Evolutionary conservation across 768 basidiomycete genomes (phyloP).

Genomic region (Pleurotus cornucopiae): DNA sequence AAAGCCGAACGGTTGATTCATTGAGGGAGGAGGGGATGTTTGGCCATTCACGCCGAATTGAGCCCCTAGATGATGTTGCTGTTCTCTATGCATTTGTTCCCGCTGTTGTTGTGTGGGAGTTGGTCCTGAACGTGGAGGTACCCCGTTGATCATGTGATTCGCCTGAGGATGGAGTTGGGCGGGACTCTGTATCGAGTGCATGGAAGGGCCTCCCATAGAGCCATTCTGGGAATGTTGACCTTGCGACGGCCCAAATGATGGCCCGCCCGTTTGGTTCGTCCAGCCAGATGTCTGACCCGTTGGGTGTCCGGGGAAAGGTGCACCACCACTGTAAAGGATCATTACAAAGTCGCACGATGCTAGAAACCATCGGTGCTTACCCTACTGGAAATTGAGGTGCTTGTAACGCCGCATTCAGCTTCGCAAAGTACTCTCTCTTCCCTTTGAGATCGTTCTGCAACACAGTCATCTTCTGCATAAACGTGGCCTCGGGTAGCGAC

Average conservation of each 20-base stretch:
- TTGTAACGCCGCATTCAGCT: constrained; percentile 27
- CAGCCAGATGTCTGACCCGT: constrained; percentile 21
- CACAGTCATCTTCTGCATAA: constrained; percentile 8
- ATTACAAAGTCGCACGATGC: too few species aligned
- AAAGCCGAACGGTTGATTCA: constrained; percentile 13
- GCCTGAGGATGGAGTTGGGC: constrained; percentile 28
- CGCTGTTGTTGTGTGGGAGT: constrained; percentile 30
- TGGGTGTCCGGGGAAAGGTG: neutral
- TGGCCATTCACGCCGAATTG: constrained; percentile 18
- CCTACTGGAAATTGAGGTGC: neutral
- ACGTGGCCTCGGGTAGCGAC: constrained; percentile 6
- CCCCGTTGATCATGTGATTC: constrained; percentile 19
- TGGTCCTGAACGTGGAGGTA: constrained; percentile 33
- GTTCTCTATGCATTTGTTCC: constrained; percentile 1
- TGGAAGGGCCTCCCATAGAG: neutral
- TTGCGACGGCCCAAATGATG: constrained; percentile 8
- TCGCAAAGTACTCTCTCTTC: constrained; percentile 36
- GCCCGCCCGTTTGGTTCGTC: constrained; percentile 17
- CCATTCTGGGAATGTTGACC: neutral
- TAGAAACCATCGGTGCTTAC: too few species aligned
- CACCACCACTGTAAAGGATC: too few species aligned
- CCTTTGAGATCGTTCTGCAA: constrained; percentile 18
- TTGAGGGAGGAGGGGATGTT: constrained; percentile 29
- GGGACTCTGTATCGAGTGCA: constrained; percentile 14
- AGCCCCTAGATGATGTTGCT: constrained; percentile 7